These are phyloP conservation scores for Lagenidium giganteum DNA, from an alignment of 352 stramenopile species.

Conservation along the genomic window DNA sequence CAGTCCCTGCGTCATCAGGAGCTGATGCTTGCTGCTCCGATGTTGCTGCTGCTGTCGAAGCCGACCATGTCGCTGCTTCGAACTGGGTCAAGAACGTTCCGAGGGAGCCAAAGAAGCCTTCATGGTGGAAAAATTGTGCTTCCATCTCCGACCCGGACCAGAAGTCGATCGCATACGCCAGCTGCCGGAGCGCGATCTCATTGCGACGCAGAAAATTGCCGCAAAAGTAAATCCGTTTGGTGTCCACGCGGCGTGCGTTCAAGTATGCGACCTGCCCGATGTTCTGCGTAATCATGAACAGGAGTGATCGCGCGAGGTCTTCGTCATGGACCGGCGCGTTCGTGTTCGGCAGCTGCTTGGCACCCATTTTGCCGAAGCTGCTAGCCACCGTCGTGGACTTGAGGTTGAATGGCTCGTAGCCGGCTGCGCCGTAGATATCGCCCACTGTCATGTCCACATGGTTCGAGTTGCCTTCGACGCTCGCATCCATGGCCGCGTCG, in stretches of 20 bases:
- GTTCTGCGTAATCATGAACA: conserved; percentile 99
- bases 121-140: conserved; percentile 90
- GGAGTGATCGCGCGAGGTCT: conserved; percentile 90
- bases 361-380: conserved; percentile 94
- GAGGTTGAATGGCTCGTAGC: conserved; percentile 87
- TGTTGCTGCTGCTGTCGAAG: no score
- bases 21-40: no score
- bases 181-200: conserved; percentile 79
- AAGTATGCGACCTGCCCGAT: conserved; percentile 94
- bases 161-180: conserved; percentile 94
- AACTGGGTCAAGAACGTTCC: no score
- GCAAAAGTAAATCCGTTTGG: conserved; percentile 93
- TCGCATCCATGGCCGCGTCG: conserved; percentile 63
- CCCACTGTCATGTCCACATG: conserved; percentile 94
- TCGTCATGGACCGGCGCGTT: conserved; percentile 81
- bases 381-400: conserved; percentile 83
- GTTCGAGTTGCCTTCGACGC: conserved; percentile 46
- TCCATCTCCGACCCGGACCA: conserved; percentile 91
- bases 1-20: no score
- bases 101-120: conserved; percentile 96
- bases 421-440: conserved; percentile 94
- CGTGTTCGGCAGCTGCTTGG: no score
- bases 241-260: conserved; percentile 90
- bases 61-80: not conserved
- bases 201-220: conserved; percentile 96